Evolutionary conservation across 1,139 yeast genomes (phyloP).

Genomic region (Suhomyces taliae): DNA sequence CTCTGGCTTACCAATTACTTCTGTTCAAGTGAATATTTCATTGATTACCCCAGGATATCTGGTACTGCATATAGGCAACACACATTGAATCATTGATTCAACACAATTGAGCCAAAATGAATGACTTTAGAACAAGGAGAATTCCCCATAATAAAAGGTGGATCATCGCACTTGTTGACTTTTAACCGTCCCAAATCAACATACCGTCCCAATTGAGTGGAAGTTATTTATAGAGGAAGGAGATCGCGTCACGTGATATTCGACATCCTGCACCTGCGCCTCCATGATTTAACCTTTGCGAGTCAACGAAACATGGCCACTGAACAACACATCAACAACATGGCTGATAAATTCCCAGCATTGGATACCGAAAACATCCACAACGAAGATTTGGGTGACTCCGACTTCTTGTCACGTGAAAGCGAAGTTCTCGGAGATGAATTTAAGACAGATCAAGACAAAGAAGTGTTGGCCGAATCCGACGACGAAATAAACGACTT

Average conservation of each 20-base stretch:
- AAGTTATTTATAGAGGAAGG: not conserved
- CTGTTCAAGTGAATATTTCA: no score
- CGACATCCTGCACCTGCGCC: not conserved
- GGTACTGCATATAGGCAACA: no score
- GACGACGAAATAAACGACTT: slow-evolving; percentile 65
- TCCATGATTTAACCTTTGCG: not conserved
- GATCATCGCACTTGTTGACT: no score
- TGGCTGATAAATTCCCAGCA: slow-evolving; percentile 90
- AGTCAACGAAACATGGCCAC: not conserved
- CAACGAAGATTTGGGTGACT: slow-evolving; percentile 30
- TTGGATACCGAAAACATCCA: slow-evolving; percentile 53
- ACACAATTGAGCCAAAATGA: no score
- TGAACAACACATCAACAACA: slow-evolving; percentile 19
- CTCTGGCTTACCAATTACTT: no score
- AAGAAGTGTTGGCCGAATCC: slow-evolving; percentile 50
- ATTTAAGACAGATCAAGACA: slow-evolving; percentile 69
- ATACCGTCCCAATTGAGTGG: not conserved
- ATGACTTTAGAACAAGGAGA: no score
- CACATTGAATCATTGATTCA: no score
- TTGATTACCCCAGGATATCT: no score
- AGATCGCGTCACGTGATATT: not conserved
- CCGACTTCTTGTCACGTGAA: slow-evolving; percentile 83
- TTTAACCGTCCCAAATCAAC: not conserved
- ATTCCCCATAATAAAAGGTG: no score
- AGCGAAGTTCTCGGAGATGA: slow-evolving; percentile 81